These are phyloP conservation scores for Xylogone sp. DNA, from an alignment of 2,329 filamentous ascomycete genomes.

Conservation along the genomic window DNA sequence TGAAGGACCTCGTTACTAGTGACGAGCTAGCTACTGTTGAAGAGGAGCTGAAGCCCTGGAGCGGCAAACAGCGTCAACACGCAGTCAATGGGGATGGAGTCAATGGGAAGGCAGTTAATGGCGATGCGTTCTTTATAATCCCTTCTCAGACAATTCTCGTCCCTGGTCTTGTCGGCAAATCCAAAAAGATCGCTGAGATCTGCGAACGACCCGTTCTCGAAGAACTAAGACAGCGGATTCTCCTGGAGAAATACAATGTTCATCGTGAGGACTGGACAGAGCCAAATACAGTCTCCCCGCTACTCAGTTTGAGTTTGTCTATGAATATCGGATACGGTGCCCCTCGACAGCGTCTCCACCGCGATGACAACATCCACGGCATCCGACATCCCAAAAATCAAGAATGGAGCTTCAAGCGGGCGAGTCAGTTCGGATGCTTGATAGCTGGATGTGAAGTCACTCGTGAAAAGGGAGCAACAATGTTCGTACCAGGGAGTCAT, in stretches of 20 bases:
- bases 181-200: conserved; percentile 20
- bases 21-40: conserved; percentile 23
- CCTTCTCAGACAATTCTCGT: conserved; percentile 23
- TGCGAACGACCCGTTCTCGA: conserved; percentile 21
- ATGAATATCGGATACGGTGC: conserved; percentile 27
- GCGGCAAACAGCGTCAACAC: no score
- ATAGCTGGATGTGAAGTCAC: conserved; percentile 26
- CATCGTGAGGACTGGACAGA: conserved; percentile 20
- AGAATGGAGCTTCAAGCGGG: conserved; percentile 10
- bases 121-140: conserved; percentile 12
- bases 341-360: conserved; percentile 26
- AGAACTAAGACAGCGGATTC: conserved; percentile 19
- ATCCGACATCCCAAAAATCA: conserved; percentile 16
- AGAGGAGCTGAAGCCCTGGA: conserved; percentile 11
- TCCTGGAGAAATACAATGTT: conserved; percentile 20
- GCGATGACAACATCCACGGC: conserved; percentile 29
- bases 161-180: conserved; percentile 28
- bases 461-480: conserved; percentile 29
- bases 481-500: conserved; percentile 30
- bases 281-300: conserved; percentile 17
- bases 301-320: conserved; percentile 26
- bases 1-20: conserved; percentile 22
- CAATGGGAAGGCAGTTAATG: conserved; percentile 10
- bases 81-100: conserved; percentile 5
- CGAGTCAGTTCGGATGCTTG: conserved; percentile 24